A percentile compares a stretch with the other conserved stretches of the same genome.
These are phyloP conservation scores for Alternaria sp. DNA, from an alignment of 2,329 filamentous ascomycete genomes.

Conservation along the genomic window DNA sequence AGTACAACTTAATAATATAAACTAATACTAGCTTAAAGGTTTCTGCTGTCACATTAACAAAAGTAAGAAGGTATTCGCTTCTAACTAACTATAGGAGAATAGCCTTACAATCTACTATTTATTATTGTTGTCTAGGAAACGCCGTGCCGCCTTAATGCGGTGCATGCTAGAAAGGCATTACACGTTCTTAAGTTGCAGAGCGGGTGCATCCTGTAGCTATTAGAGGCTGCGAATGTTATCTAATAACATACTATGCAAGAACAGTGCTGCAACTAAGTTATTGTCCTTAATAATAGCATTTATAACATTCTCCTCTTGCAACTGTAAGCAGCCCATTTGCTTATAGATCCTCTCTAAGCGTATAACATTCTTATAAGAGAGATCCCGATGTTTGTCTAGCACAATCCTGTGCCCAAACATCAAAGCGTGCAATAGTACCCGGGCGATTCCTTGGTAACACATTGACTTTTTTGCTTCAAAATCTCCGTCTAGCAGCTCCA, in stretches of 20 bases:
- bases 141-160: slow-evolving; percentile 24
- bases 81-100: slow-evolving; percentile 25
- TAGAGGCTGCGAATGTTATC: slow-evolving; percentile 16
- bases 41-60: slow-evolving; percentile 13
- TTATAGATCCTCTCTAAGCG: slow-evolving; percentile 12
- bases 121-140: slow-evolving; percentile 31
- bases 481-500: slow-evolving; percentile 12
- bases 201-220: slow-evolving; percentile 21
- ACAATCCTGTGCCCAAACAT: slow-evolving; percentile 10
- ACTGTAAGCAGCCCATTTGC: slow-evolving; percentile 16
- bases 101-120: slow-evolving; percentile 34
- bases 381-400: slow-evolving; percentile 11
- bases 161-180: slow-evolving; percentile 30
- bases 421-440: slow-evolving; percentile 19
- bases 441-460: slow-evolving; percentile 15
- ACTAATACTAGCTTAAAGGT: slow-evolving; percentile 17
- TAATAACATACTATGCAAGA: slow-evolving; percentile 8
- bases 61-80: not conserved
- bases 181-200: slow-evolving; percentile 22
- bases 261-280: slow-evolving; percentile 18
- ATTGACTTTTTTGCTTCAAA: slow-evolving; percentile 13
- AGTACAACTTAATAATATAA: slow-evolving; percentile 22
- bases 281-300: slow-evolving; percentile 25
- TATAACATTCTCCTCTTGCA: slow-evolving; percentile 34
- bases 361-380: slow-evolving; percentile 14